A percentile compares a stretch with the other conserved stretches of the same genome.
These are phyloP conservation scores for Ceratocystis albifundus DNA, from an alignment of 2,329 filamentous ascomycete species.

Conservation along the genomic window DNA sequence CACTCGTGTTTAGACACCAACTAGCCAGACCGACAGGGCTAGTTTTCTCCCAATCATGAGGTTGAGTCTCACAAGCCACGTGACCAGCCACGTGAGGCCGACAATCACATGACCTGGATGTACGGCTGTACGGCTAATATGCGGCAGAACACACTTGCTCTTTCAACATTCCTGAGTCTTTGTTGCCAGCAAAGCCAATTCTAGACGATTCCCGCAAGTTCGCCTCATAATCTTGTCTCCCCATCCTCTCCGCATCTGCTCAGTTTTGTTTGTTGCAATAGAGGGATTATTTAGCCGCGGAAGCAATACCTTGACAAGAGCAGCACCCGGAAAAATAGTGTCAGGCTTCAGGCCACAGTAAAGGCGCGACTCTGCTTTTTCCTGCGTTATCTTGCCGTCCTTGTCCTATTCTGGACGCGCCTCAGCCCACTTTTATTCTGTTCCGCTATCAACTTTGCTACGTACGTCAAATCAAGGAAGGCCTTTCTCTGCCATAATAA, in stretches of 20 bases:
- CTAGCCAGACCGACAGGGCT: too few relatives aligned
- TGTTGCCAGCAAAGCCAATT: background rate
- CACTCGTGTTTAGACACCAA: too few relatives aligned
- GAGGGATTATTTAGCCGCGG: background rate
- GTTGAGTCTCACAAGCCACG: slow-evolving; percentile 13
- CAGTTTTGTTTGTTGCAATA: background rate
- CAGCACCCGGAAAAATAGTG: background rate
- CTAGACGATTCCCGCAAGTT: background rate
- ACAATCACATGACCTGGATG: background rate
- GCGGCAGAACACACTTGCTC: background rate
- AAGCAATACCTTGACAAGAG: background rate
- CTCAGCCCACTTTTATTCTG: slow-evolving; percentile 7
- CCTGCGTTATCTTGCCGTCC: background rate
- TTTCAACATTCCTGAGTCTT: background rate
- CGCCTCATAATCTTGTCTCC: background rate
- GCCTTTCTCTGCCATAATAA: background rate
- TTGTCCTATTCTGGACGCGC: slow-evolving; percentile 5
- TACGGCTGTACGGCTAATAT: background rate
- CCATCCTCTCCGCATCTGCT: background rate
- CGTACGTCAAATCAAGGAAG: background rate
- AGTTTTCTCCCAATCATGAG: background rate
- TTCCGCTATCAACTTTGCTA: background rate
- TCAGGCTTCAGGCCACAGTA: background rate
- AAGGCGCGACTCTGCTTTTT: background rate
- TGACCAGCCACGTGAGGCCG: background rate